These are phyloP conservation scores for Geosmithia morbida DNA, from an alignment of 2,329 filamentous ascomycete genomes.

Conservation along the genomic window DNA sequence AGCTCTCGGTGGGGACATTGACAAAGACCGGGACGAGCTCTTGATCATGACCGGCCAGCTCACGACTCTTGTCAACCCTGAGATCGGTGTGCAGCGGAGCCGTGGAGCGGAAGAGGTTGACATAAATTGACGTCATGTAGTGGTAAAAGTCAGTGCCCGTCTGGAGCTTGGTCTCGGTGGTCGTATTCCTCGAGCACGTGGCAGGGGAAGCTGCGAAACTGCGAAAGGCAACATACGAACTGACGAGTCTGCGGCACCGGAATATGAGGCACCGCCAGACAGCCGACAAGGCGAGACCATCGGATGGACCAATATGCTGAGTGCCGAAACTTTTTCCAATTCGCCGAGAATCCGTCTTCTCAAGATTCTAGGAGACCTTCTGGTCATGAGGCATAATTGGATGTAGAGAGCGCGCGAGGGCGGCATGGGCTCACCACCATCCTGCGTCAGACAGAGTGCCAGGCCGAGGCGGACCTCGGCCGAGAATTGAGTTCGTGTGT, in stretches of 20 bases:
- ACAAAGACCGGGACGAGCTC: constrained; percentile 10
- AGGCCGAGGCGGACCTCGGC: constrained; percentile 11
- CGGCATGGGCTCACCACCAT: constrained; percentile 9
- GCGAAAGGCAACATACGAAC: constrained; percentile 12
- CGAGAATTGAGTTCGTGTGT: constrained; percentile 11
- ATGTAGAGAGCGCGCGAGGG: constrained; percentile 13
- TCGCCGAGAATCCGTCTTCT: constrained; percentile 11
- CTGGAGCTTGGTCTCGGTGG: constrained; percentile 11
- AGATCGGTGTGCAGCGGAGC: constrained; percentile 13
- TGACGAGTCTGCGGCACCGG: constrained; percentile 13
- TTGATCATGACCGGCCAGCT: constrained; percentile 9
- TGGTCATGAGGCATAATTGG: constrained; percentile 13
- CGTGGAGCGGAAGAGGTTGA: constrained; percentile 11
- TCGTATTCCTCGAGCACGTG: constrained; percentile 13
- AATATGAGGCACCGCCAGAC: constrained; percentile 13
- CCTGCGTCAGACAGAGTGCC: constrained; percentile 10
- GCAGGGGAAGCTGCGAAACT: constrained; percentile 13
- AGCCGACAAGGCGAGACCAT: constrained; percentile 12
- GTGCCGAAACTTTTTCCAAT: constrained; percentile 11
- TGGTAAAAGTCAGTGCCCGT: constrained; percentile 13
- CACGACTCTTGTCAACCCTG: constrained; percentile 8
- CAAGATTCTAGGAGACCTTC: constrained; percentile 11
- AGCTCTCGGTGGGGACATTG: constrained; percentile 12
- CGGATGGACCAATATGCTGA: constrained; percentile 9
- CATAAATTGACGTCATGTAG: constrained; percentile 13